A percentile compares a stretch with the other conserved stretches of the same genome.
Evolutionary conservation across 768 basidiomycete species (phyloP).

Genomic region (Boletus vermiculosoides): DNA sequence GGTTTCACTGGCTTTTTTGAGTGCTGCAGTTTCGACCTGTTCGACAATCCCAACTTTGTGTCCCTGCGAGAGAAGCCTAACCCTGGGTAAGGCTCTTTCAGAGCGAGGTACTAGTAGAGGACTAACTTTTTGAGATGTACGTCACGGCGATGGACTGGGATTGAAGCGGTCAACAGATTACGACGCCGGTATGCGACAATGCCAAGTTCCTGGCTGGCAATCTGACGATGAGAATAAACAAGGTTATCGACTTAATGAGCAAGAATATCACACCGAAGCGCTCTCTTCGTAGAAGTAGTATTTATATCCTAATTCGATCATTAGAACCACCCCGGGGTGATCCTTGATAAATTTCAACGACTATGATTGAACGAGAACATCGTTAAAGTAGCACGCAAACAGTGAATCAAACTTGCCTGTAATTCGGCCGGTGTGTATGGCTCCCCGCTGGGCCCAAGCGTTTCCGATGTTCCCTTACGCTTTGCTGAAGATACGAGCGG

Average conservation of each 20-base stretch:
- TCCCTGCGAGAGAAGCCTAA: conserved; percentile 71
- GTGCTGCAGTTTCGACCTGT: conserved; percentile 84
- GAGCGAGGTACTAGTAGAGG: neutral
- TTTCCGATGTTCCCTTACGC: conserved; percentile 38
- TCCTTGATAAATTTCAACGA: conserved; percentile 57
- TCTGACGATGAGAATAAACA: conserved; percentile 39
- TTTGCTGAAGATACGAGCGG: conserved; percentile 26
- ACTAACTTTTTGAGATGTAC: conserved; percentile 74
- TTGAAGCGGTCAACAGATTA: conserved; percentile 73
- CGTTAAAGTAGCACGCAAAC: neutral
- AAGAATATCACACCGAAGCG: conserved; percentile 53
- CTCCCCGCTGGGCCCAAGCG: conserved; percentile 65
- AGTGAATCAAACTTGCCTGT: conserved; percentile 44
- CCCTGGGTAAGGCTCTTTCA: neutral
- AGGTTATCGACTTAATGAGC: neutral
- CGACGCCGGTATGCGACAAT: conserved; percentile 71
- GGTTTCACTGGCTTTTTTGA: conserved; percentile 81
- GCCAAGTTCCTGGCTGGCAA: conserved; percentile 73
- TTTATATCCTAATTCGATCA: conserved; percentile 86
- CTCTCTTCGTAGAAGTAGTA: conserved; percentile 83
- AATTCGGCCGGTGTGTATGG: conserved; percentile 75
- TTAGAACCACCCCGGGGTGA: conserved; percentile 63
- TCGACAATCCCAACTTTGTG: conserved; percentile 81
- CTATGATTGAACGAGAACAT: conserved; percentile 12
- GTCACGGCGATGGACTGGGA: conserved; percentile 66